These are phyloP conservation scores for Lindgomyces ingoldianus DNA, from an alignment of 495 filamentous ascomycete species.

Conservation along the genomic window DNA sequence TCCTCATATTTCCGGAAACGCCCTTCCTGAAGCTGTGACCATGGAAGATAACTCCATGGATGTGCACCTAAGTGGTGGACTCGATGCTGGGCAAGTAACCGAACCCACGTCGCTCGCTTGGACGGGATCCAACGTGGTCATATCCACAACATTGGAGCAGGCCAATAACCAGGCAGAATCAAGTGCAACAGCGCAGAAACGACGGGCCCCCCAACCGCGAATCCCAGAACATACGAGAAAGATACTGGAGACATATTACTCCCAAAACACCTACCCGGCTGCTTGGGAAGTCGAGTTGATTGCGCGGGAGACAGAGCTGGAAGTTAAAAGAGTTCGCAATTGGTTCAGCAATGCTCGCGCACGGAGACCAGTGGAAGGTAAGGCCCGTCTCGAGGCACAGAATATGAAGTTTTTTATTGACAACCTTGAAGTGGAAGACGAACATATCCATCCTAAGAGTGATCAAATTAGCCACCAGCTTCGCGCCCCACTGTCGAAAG, in stretches of 20 bases:
- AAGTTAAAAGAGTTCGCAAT: neutral
- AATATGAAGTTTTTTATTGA: neutral
- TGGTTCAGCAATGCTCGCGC: neutral
- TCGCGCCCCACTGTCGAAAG: neutral
- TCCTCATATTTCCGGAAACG: too few species aligned
- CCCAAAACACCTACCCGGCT: neutral
- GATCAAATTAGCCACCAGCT: neutral
- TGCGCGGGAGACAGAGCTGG: neutral
- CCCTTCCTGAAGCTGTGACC: too few species aligned
- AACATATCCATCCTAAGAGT: neutral
- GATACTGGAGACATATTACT: neutral
- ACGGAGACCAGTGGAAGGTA: neutral
- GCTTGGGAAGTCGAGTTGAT: neutral
- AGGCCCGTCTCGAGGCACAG: neutral
- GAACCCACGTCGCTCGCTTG: too few species aligned
- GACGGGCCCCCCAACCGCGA: neutral
- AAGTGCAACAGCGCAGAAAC: neutral
- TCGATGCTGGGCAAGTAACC: too few species aligned
- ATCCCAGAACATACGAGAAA: neutral
- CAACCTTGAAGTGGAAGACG: neutral
- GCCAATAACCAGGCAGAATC: neutral
- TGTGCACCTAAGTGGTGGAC: too few species aligned
- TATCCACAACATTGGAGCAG: neutral
- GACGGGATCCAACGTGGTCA: neutral
- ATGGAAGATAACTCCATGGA: too few species aligned